phyloP scores from a whole-genome alignment of 2,329 filamentous ascomycete genomes.

The Neophaeococcomyces aloes region DNA sequence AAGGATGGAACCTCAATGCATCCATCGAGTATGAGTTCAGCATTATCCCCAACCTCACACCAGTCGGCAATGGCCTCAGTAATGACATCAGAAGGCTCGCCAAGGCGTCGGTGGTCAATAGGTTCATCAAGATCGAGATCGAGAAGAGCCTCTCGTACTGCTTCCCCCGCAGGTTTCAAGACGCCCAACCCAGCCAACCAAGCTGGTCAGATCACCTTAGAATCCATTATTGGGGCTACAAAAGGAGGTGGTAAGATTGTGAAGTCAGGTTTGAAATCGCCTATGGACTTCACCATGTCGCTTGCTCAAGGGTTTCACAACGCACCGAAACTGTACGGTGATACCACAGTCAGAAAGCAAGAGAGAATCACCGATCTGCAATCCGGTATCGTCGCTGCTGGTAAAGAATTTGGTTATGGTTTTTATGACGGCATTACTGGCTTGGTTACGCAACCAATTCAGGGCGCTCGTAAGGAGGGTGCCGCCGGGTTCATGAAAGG shows the following conservation, averaged over 20 bases:
- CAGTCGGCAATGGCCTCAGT: constrained; percentile 3
- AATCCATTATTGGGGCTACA: constrained; percentile 54
- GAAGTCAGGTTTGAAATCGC: constrained; percentile 63
- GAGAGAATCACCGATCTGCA: constrained; percentile 69
- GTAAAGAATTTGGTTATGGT: constrained; percentile 66
- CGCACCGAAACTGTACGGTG: constrained; percentile 72
- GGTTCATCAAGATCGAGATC: constrained; percentile 22
- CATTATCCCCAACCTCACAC: not conserved
- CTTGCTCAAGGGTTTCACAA: constrained; percentile 83
- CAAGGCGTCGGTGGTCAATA: constrained; percentile 8
- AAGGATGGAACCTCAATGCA: not conserved
- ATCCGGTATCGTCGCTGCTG: constrained; percentile 65
- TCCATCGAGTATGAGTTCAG: not conserved
- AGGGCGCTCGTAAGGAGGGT: constrained; percentile 57
- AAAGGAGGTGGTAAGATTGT: constrained; percentile 63
- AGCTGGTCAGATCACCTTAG: constrained; percentile 35
- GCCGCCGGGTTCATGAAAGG: constrained; percentile 62
- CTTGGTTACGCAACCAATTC: constrained; percentile 64
- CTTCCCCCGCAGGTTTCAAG: constrained; percentile 3
- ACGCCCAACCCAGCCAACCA: constrained; percentile 17
- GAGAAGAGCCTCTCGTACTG: constrained; percentile 15
- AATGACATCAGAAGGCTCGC: not conserved
- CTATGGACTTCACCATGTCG: constrained; percentile 74
- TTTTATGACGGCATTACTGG: constrained; percentile 75
- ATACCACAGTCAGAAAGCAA: constrained; percentile 65